Conservation (phyloP, 306 rosid species). For the Lupinus albus region DNA sequence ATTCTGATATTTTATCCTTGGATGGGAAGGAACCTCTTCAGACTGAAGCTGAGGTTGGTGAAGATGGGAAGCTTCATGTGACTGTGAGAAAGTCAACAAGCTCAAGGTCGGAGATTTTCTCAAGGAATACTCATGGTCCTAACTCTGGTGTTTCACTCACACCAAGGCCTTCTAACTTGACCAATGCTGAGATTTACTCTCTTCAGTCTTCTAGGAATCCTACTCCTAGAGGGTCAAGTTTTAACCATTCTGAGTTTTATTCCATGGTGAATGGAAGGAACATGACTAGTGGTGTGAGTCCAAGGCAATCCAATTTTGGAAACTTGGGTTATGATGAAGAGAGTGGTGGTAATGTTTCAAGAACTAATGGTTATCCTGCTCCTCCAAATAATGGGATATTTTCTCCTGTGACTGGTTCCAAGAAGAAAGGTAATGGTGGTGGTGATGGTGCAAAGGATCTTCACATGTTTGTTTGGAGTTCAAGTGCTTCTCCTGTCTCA, state of each 20-base stretch:
- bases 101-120: constrained; percentile 70
- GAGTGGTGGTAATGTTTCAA: constrained; percentile 38
- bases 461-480: constrained; percentile 94
- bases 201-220: constrained; percentile 80
- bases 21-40: constrained; percentile 83
- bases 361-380: constrained; percentile 55
- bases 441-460: constrained; percentile 68
- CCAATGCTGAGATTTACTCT: constrained; percentile 84
- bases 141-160: constrained; percentile 68
- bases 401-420: constrained; percentile 67
- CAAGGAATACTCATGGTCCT: constrained; percentile 62
- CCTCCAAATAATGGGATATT: constrained; percentile 66
- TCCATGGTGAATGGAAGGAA: constrained; percentile 63
- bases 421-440: constrained; percentile 47
- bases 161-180: constrained; percentile 75
- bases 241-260: constrained; percentile 73
- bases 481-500: constrained; percentile 84
- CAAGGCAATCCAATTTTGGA: constrained; percentile 65
- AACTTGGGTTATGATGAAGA: constrained; percentile 69
- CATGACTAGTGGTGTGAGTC: constrained; percentile 61
- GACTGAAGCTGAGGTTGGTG: constrained; percentile 80
- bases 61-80: constrained; percentile 79
- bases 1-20: constrained; percentile 69
- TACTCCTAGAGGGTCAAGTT: constrained; percentile 83
- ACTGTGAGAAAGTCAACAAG: constrained; percentile 69